Evolutionary conservation across 805 yeast species (phyloP), one percentile per base, ranked within the genome.

Genomic region (Sugiyamaella valdiviana): DNA sequence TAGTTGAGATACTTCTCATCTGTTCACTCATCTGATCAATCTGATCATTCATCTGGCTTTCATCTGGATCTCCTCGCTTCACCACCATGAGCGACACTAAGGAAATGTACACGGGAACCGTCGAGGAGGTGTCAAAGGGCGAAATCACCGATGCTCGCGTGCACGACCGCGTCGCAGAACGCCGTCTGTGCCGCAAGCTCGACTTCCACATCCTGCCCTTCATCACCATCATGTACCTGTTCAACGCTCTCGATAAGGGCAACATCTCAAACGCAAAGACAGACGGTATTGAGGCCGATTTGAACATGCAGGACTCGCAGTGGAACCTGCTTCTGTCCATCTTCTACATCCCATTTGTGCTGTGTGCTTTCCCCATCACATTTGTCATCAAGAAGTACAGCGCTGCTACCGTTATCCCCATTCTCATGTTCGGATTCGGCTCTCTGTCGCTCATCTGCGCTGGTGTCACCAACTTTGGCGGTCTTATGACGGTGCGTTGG

Each of bases 251-350:
- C 47, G 78, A 75, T 56, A 72, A 71, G 52, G 75, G 76, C 14
- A 75, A 75, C 53, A 73, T 75, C 42, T 68, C 74, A 14, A 74
- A 75, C 57, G 79, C 79, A 15, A 73, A 73, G 54, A 73, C 77
- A 1, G 72, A 73, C 50, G 74, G 74, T 26, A 57, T 75, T 42
- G 75, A 67, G 22, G 54, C 49, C 4, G 76, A 75, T 51, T 57
- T 75, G 16, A 67, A 67, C 29, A 67, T 75, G 42, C 55, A 55
- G 4, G 75, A 73, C 19, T 62, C 66, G 24, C 65, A 73, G 48
- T 75, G 75, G 74, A 74, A 73, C 55, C 56, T 67, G 29, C 66
- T 73, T 66, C 62, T 75, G 20, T 70, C 76, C 2, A 68, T 74
- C 14, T 74, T 73, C 54, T 73, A 70, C 48, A 58, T 71, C 44